A percentile compares a stretch with the other conserved stretches of the same genome.
Conservation (phyloP, 176 grass and related monocot species). For the Oryza punctata region DNA sequence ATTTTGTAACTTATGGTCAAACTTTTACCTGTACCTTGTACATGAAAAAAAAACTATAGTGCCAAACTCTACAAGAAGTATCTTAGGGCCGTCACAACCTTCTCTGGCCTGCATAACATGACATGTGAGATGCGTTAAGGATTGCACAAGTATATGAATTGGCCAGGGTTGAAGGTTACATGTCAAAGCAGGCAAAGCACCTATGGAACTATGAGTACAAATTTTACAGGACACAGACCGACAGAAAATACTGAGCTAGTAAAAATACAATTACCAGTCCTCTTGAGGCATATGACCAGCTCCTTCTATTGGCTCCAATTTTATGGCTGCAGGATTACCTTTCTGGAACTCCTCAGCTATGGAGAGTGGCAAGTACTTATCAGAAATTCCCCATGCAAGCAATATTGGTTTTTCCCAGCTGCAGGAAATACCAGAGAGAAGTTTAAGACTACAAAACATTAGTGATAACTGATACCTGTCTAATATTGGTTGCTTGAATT, state of each 20-base stretch:
- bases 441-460: background rate
- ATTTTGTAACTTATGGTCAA: background rate
- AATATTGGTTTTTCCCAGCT: constrained; percentile 88
- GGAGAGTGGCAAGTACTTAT: constrained; percentile 74
- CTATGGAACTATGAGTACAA: background rate
- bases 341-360: constrained; percentile 86
- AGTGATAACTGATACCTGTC: background rate
- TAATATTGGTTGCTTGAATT: background rate
- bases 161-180: background rate
- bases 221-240: background rate
- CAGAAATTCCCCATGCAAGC: constrained; percentile 83
- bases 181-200: background rate
- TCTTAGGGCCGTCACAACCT: constrained; percentile 66
- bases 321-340: constrained; percentile 59
- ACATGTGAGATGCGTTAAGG: constrained; percentile 13
- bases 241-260: background rate
- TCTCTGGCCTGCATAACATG: constrained; percentile 78
- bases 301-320: constrained; percentile 80
- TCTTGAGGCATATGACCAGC: constrained; percentile 96
- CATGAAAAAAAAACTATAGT: background rate
- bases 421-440: constrained; percentile 17
- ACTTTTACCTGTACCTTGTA: background rate
- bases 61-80: constrained; percentile 49
- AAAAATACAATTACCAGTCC: constrained; percentile 65
- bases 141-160: background rate